phyloP scores from a whole-genome alignment of 23 red algal species.

The Porphyridium purpureum region DNA sequence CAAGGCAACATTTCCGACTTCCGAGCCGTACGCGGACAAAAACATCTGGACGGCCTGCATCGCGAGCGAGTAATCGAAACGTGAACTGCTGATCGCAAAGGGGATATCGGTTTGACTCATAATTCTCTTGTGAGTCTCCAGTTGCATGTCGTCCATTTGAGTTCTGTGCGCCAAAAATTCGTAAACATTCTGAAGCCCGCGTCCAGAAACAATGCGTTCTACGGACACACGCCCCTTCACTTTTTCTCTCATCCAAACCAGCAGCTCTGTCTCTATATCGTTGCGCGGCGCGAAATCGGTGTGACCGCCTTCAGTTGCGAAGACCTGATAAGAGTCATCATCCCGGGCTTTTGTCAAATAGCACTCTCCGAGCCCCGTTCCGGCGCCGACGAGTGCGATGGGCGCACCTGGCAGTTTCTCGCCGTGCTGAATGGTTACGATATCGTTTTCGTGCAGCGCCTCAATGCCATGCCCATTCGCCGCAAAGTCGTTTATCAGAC shows the following conservation, averaged over 20 bases:
- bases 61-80: constrained; percentile 65
- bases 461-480: constrained; percentile 75
- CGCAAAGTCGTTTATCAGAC: constrained; percentile 82
- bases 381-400: constrained; percentile 64
- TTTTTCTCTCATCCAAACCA: constrained; percentile 44
- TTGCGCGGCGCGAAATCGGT: constrained; percentile 86
- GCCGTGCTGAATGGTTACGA: constrained; percentile 41
- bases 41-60: constrained; percentile 56
- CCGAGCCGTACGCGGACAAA: constrained; percentile 57
- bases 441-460: constrained; percentile 37
- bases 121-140: no score
- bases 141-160: no score
- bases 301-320: constrained; percentile 81
- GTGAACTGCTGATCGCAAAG: no score
- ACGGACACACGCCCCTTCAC: constrained; percentile 90
- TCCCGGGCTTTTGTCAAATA: constrained; percentile 68
- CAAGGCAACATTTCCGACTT: constrained; percentile 70
- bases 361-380: constrained; percentile 92
- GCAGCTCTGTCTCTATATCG: constrained; percentile 45
- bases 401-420: constrained; percentile 11
- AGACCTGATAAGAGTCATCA: constrained; percentile 21
- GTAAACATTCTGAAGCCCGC: constrained; percentile 84
- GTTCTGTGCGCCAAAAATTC: no score
- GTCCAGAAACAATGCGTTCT: constrained; percentile 77
- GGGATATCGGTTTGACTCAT: no score